phyloP scores from a whole-genome alignment of 805 yeast genomes.

The Saccharomyces jurei region DNA sequence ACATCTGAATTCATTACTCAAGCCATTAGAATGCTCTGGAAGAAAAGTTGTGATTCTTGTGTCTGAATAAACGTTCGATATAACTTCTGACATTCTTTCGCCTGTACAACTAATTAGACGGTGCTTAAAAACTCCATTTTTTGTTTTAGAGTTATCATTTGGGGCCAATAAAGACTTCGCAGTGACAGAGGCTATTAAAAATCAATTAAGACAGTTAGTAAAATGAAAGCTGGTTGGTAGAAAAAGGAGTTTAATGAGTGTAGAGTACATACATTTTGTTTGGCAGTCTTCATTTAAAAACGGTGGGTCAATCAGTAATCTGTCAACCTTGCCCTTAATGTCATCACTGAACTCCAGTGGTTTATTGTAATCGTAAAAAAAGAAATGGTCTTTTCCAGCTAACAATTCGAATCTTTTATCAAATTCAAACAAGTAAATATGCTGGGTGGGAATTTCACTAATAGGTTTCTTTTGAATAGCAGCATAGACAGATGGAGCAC shows the following conservation, averaged over 20 bases:
- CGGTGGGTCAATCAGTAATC: conserved; percentile 82
- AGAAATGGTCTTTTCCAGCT: conserved; percentile 60
- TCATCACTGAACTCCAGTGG: conserved; percentile 56
- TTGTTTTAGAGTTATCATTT: conserved; percentile 34
- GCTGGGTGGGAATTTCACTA: conserved; percentile 50
- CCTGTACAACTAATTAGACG: conserved; percentile 77
- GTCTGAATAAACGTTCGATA: conserved; percentile 55
- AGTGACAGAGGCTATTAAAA: conserved; percentile 38
- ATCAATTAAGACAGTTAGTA: conserved; percentile 2
- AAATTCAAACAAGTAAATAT: conserved; percentile 68
- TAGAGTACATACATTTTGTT: conserved; percentile 39
- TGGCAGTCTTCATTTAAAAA: conserved; percentile 79
- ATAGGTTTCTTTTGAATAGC: conserved; percentile 54
- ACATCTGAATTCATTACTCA: conserved; percentile 82
- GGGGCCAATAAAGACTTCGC: conserved; percentile 49
- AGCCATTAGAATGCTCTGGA: conserved; percentile 79
- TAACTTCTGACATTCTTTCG: conserved; percentile 70
- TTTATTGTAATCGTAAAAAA: conserved; percentile 63
- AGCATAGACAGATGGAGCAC: conserved; percentile 91
- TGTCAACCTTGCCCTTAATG: conserved; percentile 54
- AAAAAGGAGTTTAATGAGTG: neutral
- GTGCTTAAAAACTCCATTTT: conserved; percentile 35
- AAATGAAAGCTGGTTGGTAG: neutral
- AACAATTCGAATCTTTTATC: conserved; percentile 70
- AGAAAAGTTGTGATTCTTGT: conserved; percentile 54